phyloP scores from a whole-genome alignment of 2,329 filamentous ascomycete species.

The Colletotrichum sp. region DNA sequence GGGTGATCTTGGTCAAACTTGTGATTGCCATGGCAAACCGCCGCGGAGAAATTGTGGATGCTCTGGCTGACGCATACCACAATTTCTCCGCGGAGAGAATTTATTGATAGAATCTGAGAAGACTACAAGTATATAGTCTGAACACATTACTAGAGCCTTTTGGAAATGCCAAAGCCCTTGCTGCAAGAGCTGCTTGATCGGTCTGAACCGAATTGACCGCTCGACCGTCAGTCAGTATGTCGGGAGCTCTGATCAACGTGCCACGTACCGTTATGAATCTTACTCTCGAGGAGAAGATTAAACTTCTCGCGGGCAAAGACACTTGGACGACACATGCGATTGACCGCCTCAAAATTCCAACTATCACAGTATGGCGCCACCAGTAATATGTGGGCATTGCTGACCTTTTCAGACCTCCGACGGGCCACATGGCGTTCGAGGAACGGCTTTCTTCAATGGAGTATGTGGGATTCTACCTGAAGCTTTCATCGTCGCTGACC shows the following conservation, averaged over 20 bases:
- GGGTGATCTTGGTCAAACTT: not conserved
- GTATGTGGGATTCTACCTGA: not conserved
- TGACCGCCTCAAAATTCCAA: not conserved
- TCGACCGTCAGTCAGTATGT: not conserved
- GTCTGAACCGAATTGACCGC: not conserved
- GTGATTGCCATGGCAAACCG: not conserved
- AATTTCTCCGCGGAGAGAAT: not conserved
- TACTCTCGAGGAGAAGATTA: not conserved
- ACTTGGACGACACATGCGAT: not conserved
- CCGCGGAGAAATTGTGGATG: not conserved
- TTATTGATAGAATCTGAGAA: rapidly evolving
- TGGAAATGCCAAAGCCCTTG: rapidly evolving
- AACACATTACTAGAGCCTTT: not conserved
- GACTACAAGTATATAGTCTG: not conserved
- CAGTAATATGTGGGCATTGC: not conserved
- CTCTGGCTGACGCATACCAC: not conserved
- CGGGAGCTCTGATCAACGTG: not conserved
- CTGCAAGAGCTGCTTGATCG: not conserved
- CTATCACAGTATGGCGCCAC: not conserved
- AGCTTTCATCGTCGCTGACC: not conserved
- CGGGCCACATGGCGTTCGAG: not conserved
- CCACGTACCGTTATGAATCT: not conserved
- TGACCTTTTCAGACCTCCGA: not conserved
- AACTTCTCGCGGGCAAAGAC: not conserved
- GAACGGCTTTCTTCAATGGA: not conserved